A percentile compares a stretch with the other conserved stretches of the same genome.
Conservation (phyloP, 352 stramenopile genomes). For the Globisporangium iwayamae region DNA sequence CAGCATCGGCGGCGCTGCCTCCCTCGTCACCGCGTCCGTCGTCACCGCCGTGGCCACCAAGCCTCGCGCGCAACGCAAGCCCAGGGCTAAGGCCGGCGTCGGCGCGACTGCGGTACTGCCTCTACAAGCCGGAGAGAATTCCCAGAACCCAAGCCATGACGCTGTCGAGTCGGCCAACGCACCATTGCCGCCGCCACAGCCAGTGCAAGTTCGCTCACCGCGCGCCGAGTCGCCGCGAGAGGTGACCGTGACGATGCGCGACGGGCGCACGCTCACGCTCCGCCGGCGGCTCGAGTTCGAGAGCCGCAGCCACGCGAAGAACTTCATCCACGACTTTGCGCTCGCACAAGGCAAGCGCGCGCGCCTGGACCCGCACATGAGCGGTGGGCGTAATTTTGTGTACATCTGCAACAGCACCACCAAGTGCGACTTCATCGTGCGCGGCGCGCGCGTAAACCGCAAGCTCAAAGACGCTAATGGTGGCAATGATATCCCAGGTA, state of each 20-base stretch:
- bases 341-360: conserved; percentile 46
- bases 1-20: not conserved
- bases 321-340: conserved; percentile 47
- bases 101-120: too few relatives aligned
- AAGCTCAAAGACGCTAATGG: not conserved
- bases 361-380: conserved; percentile 28
- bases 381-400: conserved; percentile 42
- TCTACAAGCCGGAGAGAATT: too few relatives aligned
- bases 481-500: not conserved
- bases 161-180: not conserved
- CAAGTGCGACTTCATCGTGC: conserved; percentile 36
- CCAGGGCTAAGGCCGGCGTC: not conserved
- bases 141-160: not conserved
- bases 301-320: conserved; percentile 19
- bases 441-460: conserved; percentile 5
- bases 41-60: not conserved
- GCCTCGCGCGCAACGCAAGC: not conserved
- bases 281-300: conserved; percentile 30
- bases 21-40: not conserved
- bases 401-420: conserved; percentile 42
- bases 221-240: not conserved
- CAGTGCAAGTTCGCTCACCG: not conserved
- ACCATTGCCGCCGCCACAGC: not conserved
- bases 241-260: conserved; percentile 5
- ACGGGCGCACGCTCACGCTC: conserved; percentile 30